These are phyloP conservation scores for Alternaria rosae DNA, from an alignment of 2,329 filamentous ascomycete genomes.

Conservation along the genomic window DNA sequence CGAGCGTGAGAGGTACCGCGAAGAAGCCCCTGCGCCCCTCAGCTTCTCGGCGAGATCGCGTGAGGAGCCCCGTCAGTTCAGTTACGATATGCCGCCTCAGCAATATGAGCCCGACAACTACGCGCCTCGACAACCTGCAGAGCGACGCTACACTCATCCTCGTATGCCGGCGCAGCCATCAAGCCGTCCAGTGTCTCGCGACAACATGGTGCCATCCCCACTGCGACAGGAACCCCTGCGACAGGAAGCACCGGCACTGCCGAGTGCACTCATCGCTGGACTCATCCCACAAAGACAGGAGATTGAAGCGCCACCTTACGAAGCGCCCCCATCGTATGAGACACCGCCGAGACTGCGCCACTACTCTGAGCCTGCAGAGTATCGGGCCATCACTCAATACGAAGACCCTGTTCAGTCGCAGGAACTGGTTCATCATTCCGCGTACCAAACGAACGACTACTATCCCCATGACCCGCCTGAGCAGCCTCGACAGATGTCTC, in stretches of 20 bases:
- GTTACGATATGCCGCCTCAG: slow-evolving; percentile 37
- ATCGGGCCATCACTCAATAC: slow-evolving; percentile 43
- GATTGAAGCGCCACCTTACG: slow-evolving; percentile 32
- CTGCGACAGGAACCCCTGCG: slow-evolving; percentile 23
- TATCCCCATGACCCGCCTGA: slow-evolving; percentile 54
- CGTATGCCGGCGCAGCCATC: slow-evolving; percentile 26
- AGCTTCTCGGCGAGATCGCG: slow-evolving; percentile 37
- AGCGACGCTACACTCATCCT: slow-evolving; percentile 46
- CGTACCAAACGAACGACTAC: slow-evolving; percentile 41
- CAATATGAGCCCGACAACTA: slow-evolving; percentile 35
- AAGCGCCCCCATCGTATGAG: slow-evolving; percentile 29
- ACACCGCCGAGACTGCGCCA: slow-evolving; percentile 39
- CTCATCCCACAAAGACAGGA: slow-evolving; percentile 34
- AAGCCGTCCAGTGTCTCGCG: slow-evolving; percentile 45
- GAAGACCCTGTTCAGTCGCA: slow-evolving; percentile 39
- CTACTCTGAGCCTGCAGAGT: slow-evolving; percentile 45
- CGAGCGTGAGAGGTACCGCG: slow-evolving; percentile 27
- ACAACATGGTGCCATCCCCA: slow-evolving; percentile 41
- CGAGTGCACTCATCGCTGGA: slow-evolving; percentile 43
- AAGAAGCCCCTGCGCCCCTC: slow-evolving; percentile 45
- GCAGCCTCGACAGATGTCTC: slow-evolving; percentile 45
- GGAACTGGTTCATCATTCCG: slow-evolving; percentile 39
- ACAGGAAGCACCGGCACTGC: slow-evolving; percentile 37
- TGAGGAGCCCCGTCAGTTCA: slow-evolving; percentile 32
- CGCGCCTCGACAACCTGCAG: slow-evolving; percentile 28